phyloP scores from a whole-genome alignment of 1,284 basidiomycete species.

The Moesziomyces antarcticus region DNA sequence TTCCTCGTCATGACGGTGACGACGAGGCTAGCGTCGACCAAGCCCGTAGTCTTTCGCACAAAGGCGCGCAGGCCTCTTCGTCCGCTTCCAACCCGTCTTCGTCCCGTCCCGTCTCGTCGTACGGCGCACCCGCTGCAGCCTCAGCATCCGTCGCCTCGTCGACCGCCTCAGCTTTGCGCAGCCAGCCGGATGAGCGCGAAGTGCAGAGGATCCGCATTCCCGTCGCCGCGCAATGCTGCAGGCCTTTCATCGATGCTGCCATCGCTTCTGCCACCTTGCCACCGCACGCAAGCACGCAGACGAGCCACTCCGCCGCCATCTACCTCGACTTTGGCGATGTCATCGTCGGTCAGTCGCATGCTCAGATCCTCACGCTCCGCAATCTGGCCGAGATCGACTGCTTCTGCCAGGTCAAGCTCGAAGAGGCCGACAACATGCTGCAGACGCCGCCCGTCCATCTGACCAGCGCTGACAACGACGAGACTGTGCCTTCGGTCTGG shows the following conservation, averaged over 20 bases:
- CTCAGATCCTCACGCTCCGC: slow-evolving; percentile 46
- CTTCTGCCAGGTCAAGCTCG: slow-evolving; percentile 60
- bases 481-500: slow-evolving; percentile 40
- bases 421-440: slow-evolving; percentile 61
- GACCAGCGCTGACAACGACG: slow-evolving; percentile 27
- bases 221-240: slow-evolving; percentile 48
- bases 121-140: slow-evolving; percentile 33
- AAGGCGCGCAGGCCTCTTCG: slow-evolving; percentile 26
- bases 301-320: slow-evolving; percentile 35
- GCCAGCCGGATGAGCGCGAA: slow-evolving; percentile 35
- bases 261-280: slow-evolving; percentile 12
- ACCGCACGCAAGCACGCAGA: slow-evolving; percentile 17
- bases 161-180: slow-evolving; percentile 23
- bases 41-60: slow-evolving; percentile 4
- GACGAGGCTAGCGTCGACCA: slow-evolving; percentile 11
- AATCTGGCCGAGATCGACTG: slow-evolving; percentile 63
- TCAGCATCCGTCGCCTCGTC: slow-evolving; percentile 42
- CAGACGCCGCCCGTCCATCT: slow-evolving; percentile 48
- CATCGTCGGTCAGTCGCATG: slow-evolving; percentile 56
- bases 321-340: slow-evolving; percentile 65
- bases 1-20: slow-evolving; percentile 18
- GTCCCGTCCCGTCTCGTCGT: slow-evolving; percentile 47
- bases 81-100: slow-evolving; percentile 29
- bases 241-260: slow-evolving; percentile 43
- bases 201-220: slow-evolving; percentile 47